phyloP scores from a whole-genome alignment of 1,284 basidiomycete genomes.

The Pterula multifida region DNA sequence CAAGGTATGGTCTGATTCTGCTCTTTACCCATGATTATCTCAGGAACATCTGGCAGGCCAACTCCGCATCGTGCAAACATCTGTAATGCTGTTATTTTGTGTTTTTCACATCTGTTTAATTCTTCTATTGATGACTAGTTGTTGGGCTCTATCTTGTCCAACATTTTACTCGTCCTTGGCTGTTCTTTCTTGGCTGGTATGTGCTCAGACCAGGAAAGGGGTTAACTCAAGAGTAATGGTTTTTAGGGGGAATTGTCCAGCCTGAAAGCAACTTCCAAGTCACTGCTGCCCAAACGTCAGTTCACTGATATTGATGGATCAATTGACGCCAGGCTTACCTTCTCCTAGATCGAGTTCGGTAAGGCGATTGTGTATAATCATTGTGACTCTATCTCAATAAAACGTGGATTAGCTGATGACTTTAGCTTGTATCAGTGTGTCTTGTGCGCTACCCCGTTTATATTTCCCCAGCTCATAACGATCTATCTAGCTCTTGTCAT shows the following conservation, averaged over 20 bases:
- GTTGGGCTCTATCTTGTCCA: slow-evolving; percentile 81
- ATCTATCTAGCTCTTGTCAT: slow-evolving; percentile 61
- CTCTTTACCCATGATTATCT: slow-evolving; percentile 5
- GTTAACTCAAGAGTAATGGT: background rate
- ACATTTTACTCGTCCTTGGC: slow-evolving; percentile 79
- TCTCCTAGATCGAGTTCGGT: slow-evolving; percentile 47
- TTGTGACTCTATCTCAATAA: too few relatives aligned
- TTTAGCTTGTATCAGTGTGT: slow-evolving; percentile 74
- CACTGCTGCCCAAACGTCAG: slow-evolving; percentile 79
- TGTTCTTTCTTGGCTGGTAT: slow-evolving; percentile 76
- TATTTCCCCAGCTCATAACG: slow-evolving; percentile 6
- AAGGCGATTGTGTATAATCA: too few relatives aligned
- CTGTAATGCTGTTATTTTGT: slow-evolving; percentile 27
- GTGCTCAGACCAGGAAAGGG: slow-evolving; percentile 3
- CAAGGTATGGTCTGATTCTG: slow-evolving; percentile 40
- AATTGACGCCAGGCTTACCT: slow-evolving; percentile 6
- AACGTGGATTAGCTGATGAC: slow-evolving; percentile 82
- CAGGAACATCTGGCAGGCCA: slow-evolving; percentile 46
- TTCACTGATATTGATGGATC: slow-evolving; percentile 14
- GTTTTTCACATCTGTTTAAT: background rate
- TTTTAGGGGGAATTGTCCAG: slow-evolving; percentile 49
- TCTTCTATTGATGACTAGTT: slow-evolving; percentile 30
- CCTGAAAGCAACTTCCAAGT: slow-evolving; percentile 66
- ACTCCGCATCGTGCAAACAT: slow-evolving; percentile 80
- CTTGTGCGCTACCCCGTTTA: slow-evolving; percentile 1